Base-by-base conservation (phyloP, 768 basidiomycete species). In the Mycena galopus region DNA sequence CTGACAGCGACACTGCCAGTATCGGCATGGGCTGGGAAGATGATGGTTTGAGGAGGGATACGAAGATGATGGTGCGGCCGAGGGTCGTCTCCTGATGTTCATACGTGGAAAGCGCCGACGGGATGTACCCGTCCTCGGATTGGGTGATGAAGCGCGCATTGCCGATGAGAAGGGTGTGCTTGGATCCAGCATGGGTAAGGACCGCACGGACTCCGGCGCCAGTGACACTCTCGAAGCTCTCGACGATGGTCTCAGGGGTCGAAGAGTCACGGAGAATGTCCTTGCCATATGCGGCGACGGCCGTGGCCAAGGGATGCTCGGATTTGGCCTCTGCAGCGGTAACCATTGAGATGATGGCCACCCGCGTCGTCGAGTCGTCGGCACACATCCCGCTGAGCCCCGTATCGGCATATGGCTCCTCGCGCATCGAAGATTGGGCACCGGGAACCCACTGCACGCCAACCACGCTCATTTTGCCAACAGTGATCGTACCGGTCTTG, bases 401-500 rank as follows among this genome's bases (percentile, higher is more conserved):
- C 2, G 84, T 76, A 73, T 87, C 85, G 17, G 81, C 85, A 62
- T 88, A 87, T 47, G 85, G 66, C 69, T 87, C 86, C 7, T 83
- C 81, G 72, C 69, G 30, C 61, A 67, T 11, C 16, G 61, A 78
- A 61, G 71, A 55, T 51, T 75, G 37, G 30, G 73, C 47, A 73
- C 71, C 71, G 21, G 88, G 86, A 14, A 88, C 92, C 98, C 97
- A 99, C 51, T 86, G 87, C 65, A 95, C 83, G 0, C 90, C 92
- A 3, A 89, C 88, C 61, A 99, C 94, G 35, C 86, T 90, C 77
- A 98, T 88, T 83, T 96, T 98, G n/a, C 98, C 98, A 57, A 96
- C 88, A 0, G 98, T 99, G 14, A 99, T 91, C 0, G 98, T 99
- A 14, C 98, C 98, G 0, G 98, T 99, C 87, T 99, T 99, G 88